Conservation (phyloP, 768 basidiomycete genomes). For the Roridomyces roridus region DNA sequence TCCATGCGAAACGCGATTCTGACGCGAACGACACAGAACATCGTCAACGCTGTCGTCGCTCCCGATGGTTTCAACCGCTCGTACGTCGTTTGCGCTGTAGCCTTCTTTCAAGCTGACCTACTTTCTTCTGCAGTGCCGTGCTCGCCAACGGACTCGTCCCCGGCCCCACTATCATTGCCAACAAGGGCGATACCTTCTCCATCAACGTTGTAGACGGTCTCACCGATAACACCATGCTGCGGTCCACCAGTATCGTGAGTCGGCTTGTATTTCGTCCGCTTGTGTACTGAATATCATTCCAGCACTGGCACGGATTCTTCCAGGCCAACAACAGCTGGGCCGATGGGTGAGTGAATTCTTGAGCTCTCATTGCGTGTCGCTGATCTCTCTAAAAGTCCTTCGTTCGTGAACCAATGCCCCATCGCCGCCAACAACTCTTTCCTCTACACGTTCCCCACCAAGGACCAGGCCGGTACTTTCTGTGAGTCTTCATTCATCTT, state of each 20-base stretch:
- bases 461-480: slow-evolving; percentile 1
- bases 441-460: slow-evolving; percentile 30
- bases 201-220: slow-evolving; percentile 48
- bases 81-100: slow-evolving; percentile 21
- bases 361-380: not conserved
- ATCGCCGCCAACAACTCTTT: slow-evolving; percentile 36
- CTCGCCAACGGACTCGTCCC: slow-evolving; percentile 43
- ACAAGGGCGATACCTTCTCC: slow-evolving; percentile 42
- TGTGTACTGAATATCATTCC: not conserved
- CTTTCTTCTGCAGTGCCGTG: slow-evolving; percentile 39
- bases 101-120: not conserved
- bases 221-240: slow-evolving; percentile 43
- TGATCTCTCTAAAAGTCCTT: not conserved
- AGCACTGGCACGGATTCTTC: slow-evolving; percentile 32
- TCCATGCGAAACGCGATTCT: not conserved
- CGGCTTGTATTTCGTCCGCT: not conserved
- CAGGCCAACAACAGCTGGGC: slow-evolving; percentile 29
- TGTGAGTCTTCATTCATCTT: not conserved
- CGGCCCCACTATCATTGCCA: slow-evolving; percentile 45
- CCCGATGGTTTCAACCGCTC: slow-evolving; percentile 43
- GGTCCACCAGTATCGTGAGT: slow-evolving; percentile 45
- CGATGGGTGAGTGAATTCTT: slow-evolving; percentile 31
- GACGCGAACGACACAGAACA: not conserved
- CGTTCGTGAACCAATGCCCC: slow-evolving; percentile 26
- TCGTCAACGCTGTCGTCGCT: slow-evolving; percentile 39